These are phyloP conservation scores for Scutellaria baicalensis DNA, from an alignment of 257 asterid species.

Conservation along the genomic window DNA sequence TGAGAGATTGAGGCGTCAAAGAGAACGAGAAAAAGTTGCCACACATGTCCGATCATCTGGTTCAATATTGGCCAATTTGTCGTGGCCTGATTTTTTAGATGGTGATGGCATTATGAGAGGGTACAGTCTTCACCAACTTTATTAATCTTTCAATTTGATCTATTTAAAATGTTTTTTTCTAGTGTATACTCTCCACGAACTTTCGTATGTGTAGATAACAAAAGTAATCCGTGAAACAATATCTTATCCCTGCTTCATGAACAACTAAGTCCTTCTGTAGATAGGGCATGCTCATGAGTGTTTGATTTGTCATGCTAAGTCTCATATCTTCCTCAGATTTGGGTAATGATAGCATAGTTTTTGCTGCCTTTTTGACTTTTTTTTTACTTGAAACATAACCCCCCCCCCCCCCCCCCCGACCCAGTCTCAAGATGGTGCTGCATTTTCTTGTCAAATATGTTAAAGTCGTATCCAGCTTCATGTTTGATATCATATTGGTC, in stretches of 20 bases:
- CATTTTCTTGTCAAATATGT: not conserved
- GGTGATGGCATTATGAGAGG: conserved; percentile 97
- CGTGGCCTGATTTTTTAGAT: conserved; percentile 60
- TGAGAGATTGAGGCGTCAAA: conserved; percentile 64
- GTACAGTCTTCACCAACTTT: conserved; percentile 31
- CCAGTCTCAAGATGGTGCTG: not conserved
- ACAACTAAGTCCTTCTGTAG: not conserved
- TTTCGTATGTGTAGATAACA: not conserved
- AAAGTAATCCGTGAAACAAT: not conserved
- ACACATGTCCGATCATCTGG: conserved; percentile 71
- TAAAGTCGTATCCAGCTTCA: not conserved
- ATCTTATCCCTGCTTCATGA: not conserved
- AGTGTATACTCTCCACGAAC: conserved; percentile 4
- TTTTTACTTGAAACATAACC: not conserved
- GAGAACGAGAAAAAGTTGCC: conserved; percentile 59
- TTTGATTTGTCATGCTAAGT: conserved; percentile 3
- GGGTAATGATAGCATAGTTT: not conserved
- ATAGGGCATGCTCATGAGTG: not conserved
- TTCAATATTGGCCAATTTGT: conserved; percentile 67
- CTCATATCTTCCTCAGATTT: not conserved
- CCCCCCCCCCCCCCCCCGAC: not conserved
- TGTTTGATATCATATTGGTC: not conserved
- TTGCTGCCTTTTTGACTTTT: not conserved
- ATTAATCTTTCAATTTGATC: not conserved
- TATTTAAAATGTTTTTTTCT: conserved; percentile 4